phyloP scores from a whole-genome alignment of 148 eudicot genomes.

The Bassia scoparia region DNA sequence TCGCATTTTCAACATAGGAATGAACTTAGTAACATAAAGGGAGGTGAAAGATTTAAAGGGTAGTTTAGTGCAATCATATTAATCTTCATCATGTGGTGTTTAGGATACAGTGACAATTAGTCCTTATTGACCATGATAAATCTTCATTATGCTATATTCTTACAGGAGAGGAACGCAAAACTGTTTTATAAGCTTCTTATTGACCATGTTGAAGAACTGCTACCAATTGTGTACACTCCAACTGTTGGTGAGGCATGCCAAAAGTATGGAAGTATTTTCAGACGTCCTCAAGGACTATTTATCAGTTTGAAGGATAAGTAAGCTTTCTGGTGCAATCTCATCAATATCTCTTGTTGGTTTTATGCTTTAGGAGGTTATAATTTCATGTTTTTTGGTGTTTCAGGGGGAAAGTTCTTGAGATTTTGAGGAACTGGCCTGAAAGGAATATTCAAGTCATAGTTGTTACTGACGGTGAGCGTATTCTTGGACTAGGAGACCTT shows the following conservation, averaged over 20 bases:
- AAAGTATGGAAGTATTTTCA: slow-evolving; percentile 86
- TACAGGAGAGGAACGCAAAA: slow-evolving; percentile 85
- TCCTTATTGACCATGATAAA: too few relatives aligned
- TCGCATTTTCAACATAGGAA: too few relatives aligned
- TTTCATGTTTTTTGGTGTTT: slow-evolving; percentile 19
- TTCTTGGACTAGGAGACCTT: slow-evolving; percentile 91
- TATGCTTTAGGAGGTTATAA: not conserved
- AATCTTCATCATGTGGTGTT: too few relatives aligned
- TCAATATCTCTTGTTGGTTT: not conserved
- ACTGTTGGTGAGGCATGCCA: slow-evolving; percentile 96
- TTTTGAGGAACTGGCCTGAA: slow-evolving; percentile 91
- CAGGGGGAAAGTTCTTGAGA: slow-evolving; percentile 85
- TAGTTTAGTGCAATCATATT: too few relatives aligned
- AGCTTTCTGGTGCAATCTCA: slow-evolving; percentile 7
- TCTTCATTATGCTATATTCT: slow-evolving; percentile 7
- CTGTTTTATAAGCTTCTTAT: slow-evolving; percentile 87
- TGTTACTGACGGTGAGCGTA: slow-evolving; percentile 97
- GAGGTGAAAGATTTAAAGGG: too few relatives aligned
- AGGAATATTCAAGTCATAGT: slow-evolving; percentile 82
- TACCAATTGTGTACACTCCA: slow-evolving; percentile 91
- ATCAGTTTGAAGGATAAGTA: slow-evolving; percentile 94
- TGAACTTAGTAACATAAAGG: too few relatives aligned
- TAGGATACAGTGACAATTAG: too few relatives aligned
- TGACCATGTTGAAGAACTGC: slow-evolving; percentile 88
- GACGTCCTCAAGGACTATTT: slow-evolving; percentile 87